Evolutionary conservation across 805 yeast species (phyloP).

Genomic region (Ascoidea rubescens): DNA sequence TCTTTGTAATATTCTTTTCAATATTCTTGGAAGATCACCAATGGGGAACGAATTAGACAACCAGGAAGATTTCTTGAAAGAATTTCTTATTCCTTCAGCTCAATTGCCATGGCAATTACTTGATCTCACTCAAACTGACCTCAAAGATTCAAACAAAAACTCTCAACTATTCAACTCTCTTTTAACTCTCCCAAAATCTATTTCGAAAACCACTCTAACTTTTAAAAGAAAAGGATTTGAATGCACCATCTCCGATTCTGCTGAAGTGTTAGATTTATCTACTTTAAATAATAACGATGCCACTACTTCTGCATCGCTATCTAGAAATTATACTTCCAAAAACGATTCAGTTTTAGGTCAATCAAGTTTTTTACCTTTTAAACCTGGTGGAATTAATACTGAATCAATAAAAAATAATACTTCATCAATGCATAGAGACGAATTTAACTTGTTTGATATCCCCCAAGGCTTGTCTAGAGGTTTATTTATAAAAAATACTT

Average conservation of each 20-base stretch:
- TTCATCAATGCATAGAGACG: conserved; percentile 45
- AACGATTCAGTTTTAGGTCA: conserved; percentile 55
- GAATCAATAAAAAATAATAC: conserved; percentile 20
- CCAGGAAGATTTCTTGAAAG: not conserved
- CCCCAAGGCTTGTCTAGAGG: conserved; percentile 82
- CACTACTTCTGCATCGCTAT: conserved; percentile 58
- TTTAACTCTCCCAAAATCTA: conserved; percentile 41
- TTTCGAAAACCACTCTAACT: conserved; percentile 49
- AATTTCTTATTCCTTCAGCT: conserved; percentile 49
- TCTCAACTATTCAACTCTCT: conserved; percentile 31
- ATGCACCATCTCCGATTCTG: conserved; percentile 50
- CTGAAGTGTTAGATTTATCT: conserved; percentile 44
- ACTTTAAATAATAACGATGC: conserved; percentile 36
- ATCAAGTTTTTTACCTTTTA: conserved; percentile 70
- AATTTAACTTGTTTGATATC: conserved; percentile 62
- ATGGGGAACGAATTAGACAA: not conserved
- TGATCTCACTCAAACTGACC: conserved; percentile 49
- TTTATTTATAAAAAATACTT: conserved; percentile 15
- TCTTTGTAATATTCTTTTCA: no score
- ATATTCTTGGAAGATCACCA: no score
- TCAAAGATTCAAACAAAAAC: conserved; percentile 18
- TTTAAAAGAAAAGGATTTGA: conserved; percentile 64
- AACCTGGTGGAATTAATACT: conserved; percentile 68
- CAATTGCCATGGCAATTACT: conserved; percentile 58
- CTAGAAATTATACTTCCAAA: conserved; percentile 50